Base-by-base conservation (phyloP, 768 basidiomycete genomes). In the Russula vinacea region DNA sequence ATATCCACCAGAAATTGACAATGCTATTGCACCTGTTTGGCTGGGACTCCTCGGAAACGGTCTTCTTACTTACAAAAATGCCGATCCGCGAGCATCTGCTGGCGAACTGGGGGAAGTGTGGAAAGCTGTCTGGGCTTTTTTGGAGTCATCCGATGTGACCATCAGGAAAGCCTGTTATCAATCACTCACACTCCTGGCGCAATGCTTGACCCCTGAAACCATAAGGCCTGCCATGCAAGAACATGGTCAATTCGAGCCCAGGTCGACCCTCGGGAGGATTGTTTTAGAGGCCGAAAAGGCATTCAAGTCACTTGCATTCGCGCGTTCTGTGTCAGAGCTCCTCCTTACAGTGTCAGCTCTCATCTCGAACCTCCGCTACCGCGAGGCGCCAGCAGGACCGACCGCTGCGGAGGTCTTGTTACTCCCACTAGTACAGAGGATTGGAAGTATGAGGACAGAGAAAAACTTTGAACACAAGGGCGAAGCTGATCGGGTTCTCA, bases 391-490 rank as follows among this genome's bases (percentile, higher is more conserved):
- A 24, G 71, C 71, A 39, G 71, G 80, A 26, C 81, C 74, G 39
- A 80, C 86, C 32, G 87, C 87, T 22, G 86, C 90, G 6, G 88
- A 94, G 72, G 71, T 75, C 22, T 78, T 97, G 5, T 77, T 95
- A 33, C 72, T 89, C 56, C 84, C 86, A 44, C 71, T 94, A 45
- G 81, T 98, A 50, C 75, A 80, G 64, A 84, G 84, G 62, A 79
- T 96, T 26, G 91, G 85, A 7, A 86, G 89, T 39, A 76, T 96
- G 58, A 78, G 96, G 60, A 78, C 83, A 29, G 81, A 88, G 70
- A 92, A 89, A 74, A 85, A 81, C 1, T 99, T 98, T 70, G 94
- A 97, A 74, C 83, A 90, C 75, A 94, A 92, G 73, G 94, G 95
- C 71, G 85, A 83, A 22, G 93, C 87, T 16, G 96, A 99, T 72